Percentiles rank a stretch among this genome's conserved stretches.
Conservation (phyloP, 164 flowering plant species). For the Aristolochia californica region DNA sequence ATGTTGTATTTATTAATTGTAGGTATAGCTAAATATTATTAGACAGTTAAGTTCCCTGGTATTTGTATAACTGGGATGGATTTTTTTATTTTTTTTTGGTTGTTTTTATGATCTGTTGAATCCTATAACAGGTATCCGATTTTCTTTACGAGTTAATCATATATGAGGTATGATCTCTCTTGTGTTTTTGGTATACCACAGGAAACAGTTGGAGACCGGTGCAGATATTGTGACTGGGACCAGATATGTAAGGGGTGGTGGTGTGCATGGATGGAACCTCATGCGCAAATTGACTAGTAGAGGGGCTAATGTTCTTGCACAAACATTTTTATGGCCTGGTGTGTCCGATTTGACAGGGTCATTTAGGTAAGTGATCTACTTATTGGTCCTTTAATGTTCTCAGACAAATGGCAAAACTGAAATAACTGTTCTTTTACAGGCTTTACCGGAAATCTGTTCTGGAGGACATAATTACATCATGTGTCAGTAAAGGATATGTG, state of each 20-base stretch:
- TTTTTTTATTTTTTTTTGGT: no score
- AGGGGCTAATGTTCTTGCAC: conserved; percentile 97
- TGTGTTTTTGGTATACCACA: conserved; percentile 12
- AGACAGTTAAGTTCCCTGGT: no score
- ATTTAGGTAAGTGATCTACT: conserved; percentile 44
- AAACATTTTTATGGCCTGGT: conserved; percentile 95
- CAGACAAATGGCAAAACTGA: no score
- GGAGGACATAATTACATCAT: conserved; percentile 75
- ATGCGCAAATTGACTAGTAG: conserved; percentile 97
- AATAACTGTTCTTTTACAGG: conserved; percentile 24
- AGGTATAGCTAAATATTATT: not conserved
- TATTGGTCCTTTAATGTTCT: not conserved
- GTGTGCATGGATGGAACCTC: conserved; percentile 98
- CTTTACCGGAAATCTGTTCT: conserved; percentile 77
- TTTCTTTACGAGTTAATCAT: not conserved
- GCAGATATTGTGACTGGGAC: conserved; percentile 97
- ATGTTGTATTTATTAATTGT: not conserved
- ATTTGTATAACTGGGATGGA: no score
- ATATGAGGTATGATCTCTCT: not conserved
- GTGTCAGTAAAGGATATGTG: conserved; percentile 94
- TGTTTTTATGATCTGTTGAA: no score
- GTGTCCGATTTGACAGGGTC: conserved; percentile 98
- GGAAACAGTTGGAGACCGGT: conserved; percentile 86
- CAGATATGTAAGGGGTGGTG: conserved; percentile 90
- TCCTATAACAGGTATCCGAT: not conserved